Evolutionary conservation across 768 basidiomycete species (phyloP).

Genomic region (Saitozyma sp.): DNA sequence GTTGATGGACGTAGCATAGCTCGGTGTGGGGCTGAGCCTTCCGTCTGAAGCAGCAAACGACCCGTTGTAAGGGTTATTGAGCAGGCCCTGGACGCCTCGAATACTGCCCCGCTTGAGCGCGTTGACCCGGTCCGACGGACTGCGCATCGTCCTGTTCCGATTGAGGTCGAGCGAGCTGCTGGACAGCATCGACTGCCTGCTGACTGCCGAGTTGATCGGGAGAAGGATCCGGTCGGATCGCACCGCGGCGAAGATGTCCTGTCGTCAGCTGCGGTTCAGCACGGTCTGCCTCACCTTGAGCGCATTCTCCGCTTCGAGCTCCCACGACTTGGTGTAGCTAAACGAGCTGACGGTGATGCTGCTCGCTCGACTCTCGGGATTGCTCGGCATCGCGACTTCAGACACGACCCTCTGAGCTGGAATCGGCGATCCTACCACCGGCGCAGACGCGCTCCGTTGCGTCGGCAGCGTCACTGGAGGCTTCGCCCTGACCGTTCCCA

Average conservation of each 20-base stretch:
- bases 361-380: constrained; percentile 11
- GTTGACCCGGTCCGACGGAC: constrained; percentile 57
- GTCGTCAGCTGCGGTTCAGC: constrained; percentile 6
- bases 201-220: constrained; percentile 54
- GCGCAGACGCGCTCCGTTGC: constrained; percentile 34
- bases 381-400: background rate
- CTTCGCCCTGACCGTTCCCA: constrained; percentile 10
- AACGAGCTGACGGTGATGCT: constrained; percentile 41
- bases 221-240: constrained; percentile 88
- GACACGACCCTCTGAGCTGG: background rate
- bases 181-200: constrained; percentile 30
- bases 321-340: constrained; percentile 64
- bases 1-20: constrained; percentile 83
- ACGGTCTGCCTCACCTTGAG: constrained; percentile 67
- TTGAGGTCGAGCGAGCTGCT: constrained; percentile 19
- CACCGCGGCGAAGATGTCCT: constrained; percentile 95
- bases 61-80: constrained; percentile 68
- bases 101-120: constrained; percentile 89
- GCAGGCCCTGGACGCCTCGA: constrained; percentile 77
- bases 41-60: constrained; percentile 64
- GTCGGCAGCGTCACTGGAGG: constrained; percentile 10
- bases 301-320: constrained; percentile 77
- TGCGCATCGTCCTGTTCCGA: constrained; percentile 61
- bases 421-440: constrained; percentile 14
- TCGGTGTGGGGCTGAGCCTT: constrained; percentile 89